Conservation (phyloP, 176 grass and related monocot genomes). For the Eleusine coracana region DNA sequence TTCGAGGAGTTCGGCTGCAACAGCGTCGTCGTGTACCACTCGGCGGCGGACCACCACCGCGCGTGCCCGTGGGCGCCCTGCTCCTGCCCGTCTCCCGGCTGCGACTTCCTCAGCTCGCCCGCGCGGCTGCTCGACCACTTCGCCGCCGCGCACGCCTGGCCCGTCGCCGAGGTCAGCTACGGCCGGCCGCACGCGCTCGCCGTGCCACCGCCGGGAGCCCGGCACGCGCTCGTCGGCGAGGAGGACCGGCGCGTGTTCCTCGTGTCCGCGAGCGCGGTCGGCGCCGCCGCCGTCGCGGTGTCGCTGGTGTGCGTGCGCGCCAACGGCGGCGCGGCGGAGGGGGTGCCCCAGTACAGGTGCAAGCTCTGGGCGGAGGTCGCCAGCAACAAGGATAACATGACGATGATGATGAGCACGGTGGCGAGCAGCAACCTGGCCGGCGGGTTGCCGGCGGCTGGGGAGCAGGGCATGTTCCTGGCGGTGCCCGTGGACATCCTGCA, state of each 20-base stretch:
- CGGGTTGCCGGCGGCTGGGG: not conserved
- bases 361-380: constrained; percentile 29
- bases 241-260: constrained; percentile 34
- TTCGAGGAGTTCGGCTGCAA: constrained; percentile 34
- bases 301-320: constrained; percentile 34
- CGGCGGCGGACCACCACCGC: constrained; percentile 23
- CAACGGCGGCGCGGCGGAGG: constrained; percentile 9
- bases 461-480: constrained; percentile 19
- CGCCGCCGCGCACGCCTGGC: constrained; percentile 9
- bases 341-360: not conserved
- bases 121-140: constrained; percentile 16
- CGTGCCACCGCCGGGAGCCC: not conserved
- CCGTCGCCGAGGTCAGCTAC: constrained; percentile 17
- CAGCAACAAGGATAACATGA: constrained; percentile 6
- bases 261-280: not conserved
- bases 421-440: constrained; percentile 1
- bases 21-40: constrained; percentile 5
- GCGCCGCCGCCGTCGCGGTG: not conserved
- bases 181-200: not conserved
- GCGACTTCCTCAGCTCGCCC: constrained; percentile 19
- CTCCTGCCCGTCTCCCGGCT: constrained; percentile 37
- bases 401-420: not conserved
- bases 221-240: constrained; percentile 24
- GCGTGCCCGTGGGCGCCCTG: constrained; percentile 36
- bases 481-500: constrained; percentile 6